Evolutionary conservation across 2,329 filamentous ascomycete genomes (phyloP), one percentile per base, ranked within the genome.

Genomic region (Colletotrichum endophyticum): DNA sequence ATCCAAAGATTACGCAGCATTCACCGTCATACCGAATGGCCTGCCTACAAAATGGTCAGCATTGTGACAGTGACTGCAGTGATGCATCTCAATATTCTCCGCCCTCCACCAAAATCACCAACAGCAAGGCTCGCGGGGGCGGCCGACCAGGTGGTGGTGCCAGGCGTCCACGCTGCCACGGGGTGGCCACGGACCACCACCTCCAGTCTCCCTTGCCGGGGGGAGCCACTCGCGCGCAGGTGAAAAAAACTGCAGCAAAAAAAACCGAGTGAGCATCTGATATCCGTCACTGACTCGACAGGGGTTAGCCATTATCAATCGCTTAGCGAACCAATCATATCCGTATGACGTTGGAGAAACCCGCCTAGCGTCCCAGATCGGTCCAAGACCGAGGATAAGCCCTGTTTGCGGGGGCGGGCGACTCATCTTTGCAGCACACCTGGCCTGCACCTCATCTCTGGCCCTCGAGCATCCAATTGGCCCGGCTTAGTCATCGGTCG

Each of bases 251-350:
- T 25, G 62, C 28, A 8, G 53, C n/a, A 68, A 68, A 72, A 63
- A 66, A 76, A 76, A 69, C 67, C 34, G 81, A 79, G 77, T 63
- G 68, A 78, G 78, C 82, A 81, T 84, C 82, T 85, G 84, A 85
- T 85, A 85, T 85, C 80, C 78, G 78, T 73, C 78, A 78, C 75
- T 79, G 77, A 79, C 78, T 79, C 74, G 81, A 80, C 84, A 85
- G 80, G 84, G 84, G 76, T 77, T 66, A 70, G 75, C 78, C 79
- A 79, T 62, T 80, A 79, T 78, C 78, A 74, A 79, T 67, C 74
- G 79, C 66, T 75, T 79, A 71, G 78, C 79, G 76, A 80, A 67
- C 84, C 84, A 85, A 85, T 85, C 82, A 85, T 8, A 62, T 34
- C 66, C 70, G 75, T 76, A 83, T 84, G 83, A 85, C 80, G 84